Evolutionary conservation across 805 yeast genomes (phyloP).

Genomic region (Lachancea quebecensis): DNA sequence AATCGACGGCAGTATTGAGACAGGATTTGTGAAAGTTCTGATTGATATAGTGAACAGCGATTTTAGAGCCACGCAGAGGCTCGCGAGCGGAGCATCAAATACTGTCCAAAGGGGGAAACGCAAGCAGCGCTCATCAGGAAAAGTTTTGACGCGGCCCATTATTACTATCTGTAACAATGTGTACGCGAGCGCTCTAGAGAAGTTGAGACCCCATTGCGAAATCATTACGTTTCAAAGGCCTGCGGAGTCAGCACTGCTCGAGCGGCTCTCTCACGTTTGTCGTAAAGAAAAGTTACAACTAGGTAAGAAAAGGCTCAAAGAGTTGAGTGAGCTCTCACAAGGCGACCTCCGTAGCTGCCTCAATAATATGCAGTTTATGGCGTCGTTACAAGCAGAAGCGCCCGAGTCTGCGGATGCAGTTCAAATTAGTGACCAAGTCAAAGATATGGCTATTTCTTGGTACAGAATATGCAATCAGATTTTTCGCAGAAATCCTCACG

Average conservation of each 20-base stretch:
- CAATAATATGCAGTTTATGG: constrained; percentile 67
- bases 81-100: constrained; percentile 12
- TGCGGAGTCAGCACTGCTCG: constrained; percentile 38
- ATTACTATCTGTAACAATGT: constrained; percentile 89
- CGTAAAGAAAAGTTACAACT: constrained; percentile 45
- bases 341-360: constrained; percentile 84
- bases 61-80: constrained; percentile 39
- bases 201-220: constrained; percentile 67
- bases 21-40: constrained; percentile 51
- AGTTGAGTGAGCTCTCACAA: constrained; percentile 62
- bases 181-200: constrained; percentile 67
- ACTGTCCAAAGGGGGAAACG: background rate
- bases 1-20: constrained; percentile 72
- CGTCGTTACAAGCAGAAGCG: constrained; percentile 7
- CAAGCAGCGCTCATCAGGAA: constrained; percentile 14
- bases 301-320: constrained; percentile 47
- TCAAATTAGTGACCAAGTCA: constrained; percentile 23
- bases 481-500: constrained; percentile 46
- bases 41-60: constrained; percentile 58
- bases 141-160: constrained; percentile 67
- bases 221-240: constrained; percentile 61
- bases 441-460: constrained; percentile 66
- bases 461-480: constrained; percentile 53
- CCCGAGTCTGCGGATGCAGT: background rate
- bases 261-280: constrained; percentile 47